phyloP scores from a whole-genome alignment of 2,329 filamentous ascomycete species.

The Scopulariopsis brevicaulis region DNA sequence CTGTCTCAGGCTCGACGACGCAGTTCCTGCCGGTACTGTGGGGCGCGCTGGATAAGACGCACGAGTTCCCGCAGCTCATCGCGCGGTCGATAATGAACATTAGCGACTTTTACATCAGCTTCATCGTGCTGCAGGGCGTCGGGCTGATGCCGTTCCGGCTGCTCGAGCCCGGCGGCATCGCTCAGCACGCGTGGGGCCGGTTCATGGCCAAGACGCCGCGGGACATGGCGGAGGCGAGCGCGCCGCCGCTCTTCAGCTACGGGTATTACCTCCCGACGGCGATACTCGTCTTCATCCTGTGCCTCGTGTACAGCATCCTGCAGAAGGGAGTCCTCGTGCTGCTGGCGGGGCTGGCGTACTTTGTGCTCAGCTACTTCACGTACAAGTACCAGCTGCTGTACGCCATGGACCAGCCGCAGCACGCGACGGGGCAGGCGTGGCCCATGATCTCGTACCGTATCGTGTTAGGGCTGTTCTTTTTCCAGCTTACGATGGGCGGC shows the following conservation, averaged over 20 bases:
- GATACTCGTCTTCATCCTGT: slow-evolving; percentile 87
- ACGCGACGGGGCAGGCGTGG: slow-evolving; percentile 90
- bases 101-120: slow-evolving; percentile 80
- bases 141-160: slow-evolving; percentile 88
- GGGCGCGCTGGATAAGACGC: slow-evolving; percentile 68
- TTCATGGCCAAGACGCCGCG: slow-evolving; percentile 77
- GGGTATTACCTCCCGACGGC: slow-evolving; percentile 93
- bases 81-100: slow-evolving; percentile 65
- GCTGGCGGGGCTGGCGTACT: slow-evolving; percentile 73
- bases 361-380: slow-evolving; percentile 71
- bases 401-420: slow-evolving; percentile 94
- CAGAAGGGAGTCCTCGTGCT: slow-evolving; percentile 71
- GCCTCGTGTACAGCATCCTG: slow-evolving; percentile 86
- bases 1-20: slow-evolving; percentile 72
- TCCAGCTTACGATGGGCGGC: slow-evolving; percentile 84
- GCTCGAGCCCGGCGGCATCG: slow-evolving; percentile 77
- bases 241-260: slow-evolving; percentile 84
- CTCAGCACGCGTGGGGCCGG: slow-evolving; percentile 69
- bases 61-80: slow-evolving; percentile 62
- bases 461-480: slow-evolving; percentile 74
- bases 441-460: slow-evolving; percentile 92
- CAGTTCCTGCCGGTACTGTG: slow-evolving; percentile 63
- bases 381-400: slow-evolving; percentile 98
- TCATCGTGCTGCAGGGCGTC: slow-evolving; percentile 88
- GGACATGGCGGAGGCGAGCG: slow-evolving; percentile 71